These are phyloP conservation scores for Lycium barbarum DNA, from an alignment of 257 asterid genomes.

Conservation along the genomic window DNA sequence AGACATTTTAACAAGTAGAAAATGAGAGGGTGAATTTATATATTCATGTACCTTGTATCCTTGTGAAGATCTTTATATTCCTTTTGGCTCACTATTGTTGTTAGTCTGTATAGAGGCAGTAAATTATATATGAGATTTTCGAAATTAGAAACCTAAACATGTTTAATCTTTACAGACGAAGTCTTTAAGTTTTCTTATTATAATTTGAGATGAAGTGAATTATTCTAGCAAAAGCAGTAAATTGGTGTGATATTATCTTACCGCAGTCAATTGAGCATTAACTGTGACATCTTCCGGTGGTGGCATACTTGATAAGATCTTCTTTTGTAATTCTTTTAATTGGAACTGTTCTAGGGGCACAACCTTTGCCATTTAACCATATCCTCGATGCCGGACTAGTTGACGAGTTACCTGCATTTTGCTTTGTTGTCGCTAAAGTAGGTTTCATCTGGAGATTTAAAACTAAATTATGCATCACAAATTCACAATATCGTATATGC, in stretches of 20 bases:
- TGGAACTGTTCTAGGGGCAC: not conserved
- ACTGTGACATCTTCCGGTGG: not conserved
- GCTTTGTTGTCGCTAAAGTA: not conserved
- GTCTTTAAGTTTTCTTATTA: not conserved
- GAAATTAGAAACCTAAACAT: not conserved
- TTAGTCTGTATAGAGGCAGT: not conserved
- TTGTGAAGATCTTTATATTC: not conserved
- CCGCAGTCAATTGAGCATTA: not conserved
- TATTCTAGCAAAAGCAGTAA: not conserved
- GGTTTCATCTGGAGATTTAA: not conserved
- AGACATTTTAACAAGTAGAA: not conserved
- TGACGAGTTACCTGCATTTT: not conserved
- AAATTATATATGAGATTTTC: not conserved
- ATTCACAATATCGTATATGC: not conserved
- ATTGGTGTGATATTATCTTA: not conserved
- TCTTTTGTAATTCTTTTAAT: not conserved
- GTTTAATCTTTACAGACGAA: not conserved
- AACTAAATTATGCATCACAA: not conserved
- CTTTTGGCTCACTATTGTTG: not conserved
- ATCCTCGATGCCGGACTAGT: not conserved
- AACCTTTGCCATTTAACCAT: not conserved
- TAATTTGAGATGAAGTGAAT: not conserved
- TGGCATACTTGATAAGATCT: not conserved
- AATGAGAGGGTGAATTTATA: not conserved
- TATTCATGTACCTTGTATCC: constrained; percentile 11